Evolutionary conservation across 306 rosid genomes (phyloP).

Genomic region (Crataegus laevigata): DNA sequence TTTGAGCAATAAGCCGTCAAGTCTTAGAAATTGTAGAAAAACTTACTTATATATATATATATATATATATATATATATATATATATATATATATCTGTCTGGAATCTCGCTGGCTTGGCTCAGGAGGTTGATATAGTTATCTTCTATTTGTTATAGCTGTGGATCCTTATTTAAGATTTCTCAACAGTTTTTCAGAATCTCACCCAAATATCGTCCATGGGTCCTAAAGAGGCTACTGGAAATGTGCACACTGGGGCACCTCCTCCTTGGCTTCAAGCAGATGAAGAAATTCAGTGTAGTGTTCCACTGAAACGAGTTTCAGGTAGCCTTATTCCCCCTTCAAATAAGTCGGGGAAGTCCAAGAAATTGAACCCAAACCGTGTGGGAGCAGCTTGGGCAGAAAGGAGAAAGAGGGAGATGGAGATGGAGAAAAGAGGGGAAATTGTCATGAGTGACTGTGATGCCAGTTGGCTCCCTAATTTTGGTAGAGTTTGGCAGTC

Average conservation of each 20-base stretch:
- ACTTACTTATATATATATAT: too few species aligned
- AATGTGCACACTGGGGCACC: slow-evolving; percentile 70
- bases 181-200: slow-evolving; percentile 54
- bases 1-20: neutral
- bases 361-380: slow-evolving; percentile 71
- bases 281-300: slow-evolving; percentile 40
- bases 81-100: neutral
- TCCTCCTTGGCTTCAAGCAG: slow-evolving; percentile 75
- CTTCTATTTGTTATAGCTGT: neutral
- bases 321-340: slow-evolving; percentile 23
- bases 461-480: slow-evolving; percentile 87
- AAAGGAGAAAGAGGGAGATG: slow-evolving; percentile 74
- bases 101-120: neutral
- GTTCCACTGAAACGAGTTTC: slow-evolving; percentile 23
- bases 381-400: slow-evolving; percentile 98
- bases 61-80: too few species aligned
- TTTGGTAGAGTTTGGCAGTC: slow-evolving; percentile 98
- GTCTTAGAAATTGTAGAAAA: slow-evolving; percentile 1
- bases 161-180: slow-evolving; percentile 21
- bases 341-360: slow-evolving; percentile 47
- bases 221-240: slow-evolving; percentile 35
- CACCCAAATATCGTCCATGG: slow-evolving; percentile 29
- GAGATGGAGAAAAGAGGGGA: slow-evolving; percentile 94
- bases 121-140: slow-evolving; percentile 3
- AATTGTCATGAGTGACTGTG: slow-evolving; percentile 39